Evolutionary conservation across 768 basidiomycete species (phyloP).

Genomic region (Neoboletus magnificus): DNA sequence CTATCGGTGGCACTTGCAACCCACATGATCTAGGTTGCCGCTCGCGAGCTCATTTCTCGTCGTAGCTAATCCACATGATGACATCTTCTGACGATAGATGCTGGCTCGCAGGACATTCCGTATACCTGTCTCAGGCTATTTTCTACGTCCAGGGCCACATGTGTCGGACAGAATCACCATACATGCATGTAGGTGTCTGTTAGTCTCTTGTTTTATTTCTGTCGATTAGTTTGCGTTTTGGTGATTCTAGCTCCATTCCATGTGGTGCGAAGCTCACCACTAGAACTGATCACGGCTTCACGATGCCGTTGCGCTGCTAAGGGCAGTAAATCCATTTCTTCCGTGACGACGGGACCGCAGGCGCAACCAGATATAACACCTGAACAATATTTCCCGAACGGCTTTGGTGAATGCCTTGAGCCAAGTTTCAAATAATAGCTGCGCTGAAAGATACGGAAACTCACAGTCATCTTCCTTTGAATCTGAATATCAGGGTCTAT

Average conservation of each 20-base stretch:
- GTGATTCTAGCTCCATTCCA: neutral
- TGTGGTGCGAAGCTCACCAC: neutral
- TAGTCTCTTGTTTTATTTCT: neutral
- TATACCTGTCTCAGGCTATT: neutral
- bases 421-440: neutral
- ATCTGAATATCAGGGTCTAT: neutral
- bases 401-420: neutral
- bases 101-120: neutral
- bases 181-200: neutral
- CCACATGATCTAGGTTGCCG: neutral
- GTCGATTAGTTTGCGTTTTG: neutral
- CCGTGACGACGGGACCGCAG: neutral
- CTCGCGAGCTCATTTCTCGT: neutral
- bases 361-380: neutral
- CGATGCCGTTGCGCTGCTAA: neutral
- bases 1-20: neutral
- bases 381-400: neutral
- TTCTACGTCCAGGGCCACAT: neutral
- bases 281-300: neutral
- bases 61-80: neutral
- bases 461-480: too few relatives aligned
- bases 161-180: neutral
- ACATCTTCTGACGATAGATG: neutral
- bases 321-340: neutral
- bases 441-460: neutral